phyloP scores from a whole-genome alignment of 768 basidiomycete species.

The Tubosaeta brunneosetosa region DNA sequence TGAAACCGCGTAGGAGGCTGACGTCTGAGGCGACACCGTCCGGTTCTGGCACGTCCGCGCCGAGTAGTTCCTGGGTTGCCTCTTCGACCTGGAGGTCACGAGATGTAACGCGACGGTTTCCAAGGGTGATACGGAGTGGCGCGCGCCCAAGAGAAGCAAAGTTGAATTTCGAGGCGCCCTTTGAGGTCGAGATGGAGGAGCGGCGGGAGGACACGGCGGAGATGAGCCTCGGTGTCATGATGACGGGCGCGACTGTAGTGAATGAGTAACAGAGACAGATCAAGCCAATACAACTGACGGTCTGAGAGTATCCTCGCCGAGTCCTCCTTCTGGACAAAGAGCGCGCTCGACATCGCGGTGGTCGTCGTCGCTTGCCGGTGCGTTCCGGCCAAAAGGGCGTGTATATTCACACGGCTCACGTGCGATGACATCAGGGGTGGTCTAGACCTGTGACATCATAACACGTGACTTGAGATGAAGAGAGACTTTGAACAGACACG shows the following conservation, averaged over 20 bases:
- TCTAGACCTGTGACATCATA: conserved; percentile 32
- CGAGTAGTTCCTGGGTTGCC: conserved; percentile 72
- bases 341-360: conserved; percentile 58
- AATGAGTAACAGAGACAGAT: background rate
- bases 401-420: conserved; percentile 18
- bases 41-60: conserved; percentile 67
- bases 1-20: conserved; percentile 85
- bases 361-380: background rate
- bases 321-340: conserved; percentile 65
- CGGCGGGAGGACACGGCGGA: conserved; percentile 58
- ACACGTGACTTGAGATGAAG: conserved; percentile 19
- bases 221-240: conserved; percentile 87
- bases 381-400: background rate
- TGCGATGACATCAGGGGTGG: conserved; percentile 21
- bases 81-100: conserved; percentile 82
- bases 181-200: conserved; percentile 24
- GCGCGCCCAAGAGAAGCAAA: conserved; percentile 80
- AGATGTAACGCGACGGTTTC: conserved; percentile 67
- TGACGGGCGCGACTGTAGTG: conserved; percentile 71
- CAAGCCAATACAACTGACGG: conserved; percentile 41
- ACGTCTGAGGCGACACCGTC: conserved; percentile 67
- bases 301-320: conserved; percentile 72
- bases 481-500: background rate
- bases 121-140: conserved; percentile 63
- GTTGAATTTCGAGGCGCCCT: conserved; percentile 43